phyloP scores from a whole-genome alignment of 805 yeast species.

The Myxozyma neglecta region DNA sequence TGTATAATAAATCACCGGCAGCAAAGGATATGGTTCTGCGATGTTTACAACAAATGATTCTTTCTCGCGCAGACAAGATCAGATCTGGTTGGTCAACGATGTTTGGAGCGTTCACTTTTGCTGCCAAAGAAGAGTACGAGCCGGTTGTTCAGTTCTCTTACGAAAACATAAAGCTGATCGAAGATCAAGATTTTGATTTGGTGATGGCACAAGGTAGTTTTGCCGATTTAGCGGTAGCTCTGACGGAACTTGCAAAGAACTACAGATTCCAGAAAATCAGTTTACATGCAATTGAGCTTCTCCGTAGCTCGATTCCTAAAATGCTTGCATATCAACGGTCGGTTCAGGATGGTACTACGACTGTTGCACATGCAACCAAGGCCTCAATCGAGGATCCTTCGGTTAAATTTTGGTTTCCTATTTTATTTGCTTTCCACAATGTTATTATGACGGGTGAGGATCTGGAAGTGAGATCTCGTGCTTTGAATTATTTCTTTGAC shows the following conservation, averaged over 20 bases:
- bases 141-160: conserved; percentile 63
- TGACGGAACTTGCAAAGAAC: conserved; percentile 81
- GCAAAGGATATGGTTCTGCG: conserved; percentile 89
- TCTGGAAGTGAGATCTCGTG: conserved; percentile 87
- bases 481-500: conserved; percentile 79
- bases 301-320: conserved; percentile 60
- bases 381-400: conserved; percentile 37
- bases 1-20: conserved; percentile 62
- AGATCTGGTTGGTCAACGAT: conserved; percentile 95
- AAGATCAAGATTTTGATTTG: conserved; percentile 58
- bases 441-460: conserved; percentile 93
- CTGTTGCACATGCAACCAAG: conserved; percentile 15
- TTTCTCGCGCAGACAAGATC: conserved; percentile 68
- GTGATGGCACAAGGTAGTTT: conserved; percentile 70
- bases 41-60: conserved; percentile 81
- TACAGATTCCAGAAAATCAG: conserved; percentile 77
- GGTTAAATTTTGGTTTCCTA: conserved; percentile 72
- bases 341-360: conserved; percentile 22
- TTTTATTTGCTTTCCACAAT: conserved; percentile 80
- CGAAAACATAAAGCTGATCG: conserved; percentile 61
- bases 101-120: conserved; percentile 70
- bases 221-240: conserved; percentile 65
- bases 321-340: conserved; percentile 47
- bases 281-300: conserved; percentile 73
- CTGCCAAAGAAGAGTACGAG: conserved; percentile 62